These are phyloP conservation scores for Trichoderma reesei DNA, from an alignment of 495 filamentous ascomycete species.

Conservation along the genomic window DNA sequence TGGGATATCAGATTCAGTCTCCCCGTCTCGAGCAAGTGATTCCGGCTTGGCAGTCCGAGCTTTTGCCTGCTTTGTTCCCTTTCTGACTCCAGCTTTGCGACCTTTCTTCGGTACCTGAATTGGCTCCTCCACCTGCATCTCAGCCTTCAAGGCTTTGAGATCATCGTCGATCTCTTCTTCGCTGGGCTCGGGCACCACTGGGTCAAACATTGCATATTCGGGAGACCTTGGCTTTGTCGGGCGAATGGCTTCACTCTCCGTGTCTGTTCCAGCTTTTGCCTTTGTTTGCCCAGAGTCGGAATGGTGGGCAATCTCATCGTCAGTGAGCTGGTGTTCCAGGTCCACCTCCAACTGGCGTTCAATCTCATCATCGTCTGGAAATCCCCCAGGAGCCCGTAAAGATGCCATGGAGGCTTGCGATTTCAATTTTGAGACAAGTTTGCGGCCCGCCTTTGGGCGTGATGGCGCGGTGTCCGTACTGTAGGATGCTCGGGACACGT, in stretches of 20 bases:
- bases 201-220: constrained; percentile 37
- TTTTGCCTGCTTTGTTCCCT: constrained; percentile 36
- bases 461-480: constrained; percentile 38
- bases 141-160: constrained; percentile 34
- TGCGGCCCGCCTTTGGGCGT: constrained; percentile 11
- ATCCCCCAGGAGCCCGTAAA: constrained; percentile 20
- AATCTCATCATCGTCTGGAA: constrained; percentile 54
- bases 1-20: constrained; percentile 23
- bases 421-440: not conserved
- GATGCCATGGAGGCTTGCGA: constrained; percentile 27
- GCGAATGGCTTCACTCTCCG: constrained; percentile 18
- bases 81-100: constrained; percentile 33
- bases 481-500: constrained; percentile 21
- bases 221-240: constrained; percentile 15
- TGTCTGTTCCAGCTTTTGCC: constrained; percentile 28
- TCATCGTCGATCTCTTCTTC: constrained; percentile 39
- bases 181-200: constrained; percentile 28
- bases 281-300: constrained; percentile 28
- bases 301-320: constrained; percentile 39
- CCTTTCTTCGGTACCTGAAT: constrained; percentile 34
- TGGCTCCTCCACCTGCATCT: constrained; percentile 26
- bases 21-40: not conserved
- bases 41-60: constrained; percentile 21
- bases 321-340: constrained; percentile 47
- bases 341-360: constrained; percentile 61